phyloP scores from a whole-genome alignment of 768 basidiomycete genomes.

The Cantharellus anzutake region DNA sequence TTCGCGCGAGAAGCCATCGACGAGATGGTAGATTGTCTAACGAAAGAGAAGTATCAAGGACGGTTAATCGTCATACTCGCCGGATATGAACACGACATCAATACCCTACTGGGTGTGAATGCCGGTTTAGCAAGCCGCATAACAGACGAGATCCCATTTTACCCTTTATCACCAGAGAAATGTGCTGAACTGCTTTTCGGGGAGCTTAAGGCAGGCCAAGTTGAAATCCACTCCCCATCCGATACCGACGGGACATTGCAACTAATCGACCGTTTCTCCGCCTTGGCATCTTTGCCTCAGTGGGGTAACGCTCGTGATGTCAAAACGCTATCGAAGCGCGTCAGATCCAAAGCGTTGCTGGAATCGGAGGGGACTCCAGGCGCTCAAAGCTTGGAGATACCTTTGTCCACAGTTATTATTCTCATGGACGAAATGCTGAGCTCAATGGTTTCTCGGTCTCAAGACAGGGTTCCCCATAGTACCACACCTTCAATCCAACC shows the following conservation, averaged over 20 bases:
- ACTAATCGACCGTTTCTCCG: background rate
- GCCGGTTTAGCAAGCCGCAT: slow-evolving; percentile 49
- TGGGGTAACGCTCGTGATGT: slow-evolving; percentile 62
- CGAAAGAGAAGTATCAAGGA: slow-evolving; percentile 33
- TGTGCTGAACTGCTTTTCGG: slow-evolving; percentile 32
- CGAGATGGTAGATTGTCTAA: slow-evolving; percentile 45
- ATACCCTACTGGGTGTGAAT: slow-evolving; percentile 36
- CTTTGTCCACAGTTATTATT: slow-evolving; percentile 16
- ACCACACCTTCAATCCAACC: background rate
- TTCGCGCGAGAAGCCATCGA: slow-evolving; percentile 58
- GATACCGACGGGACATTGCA: slow-evolving; percentile 24
- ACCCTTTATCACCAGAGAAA: slow-evolving; percentile 27
- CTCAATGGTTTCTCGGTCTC: background rate
- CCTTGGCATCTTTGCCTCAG: slow-evolving; percentile 27
- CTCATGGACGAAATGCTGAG: slow-evolving; percentile 11
- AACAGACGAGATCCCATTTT: slow-evolving; percentile 37
- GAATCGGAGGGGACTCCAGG: slow-evolving; percentile 7
- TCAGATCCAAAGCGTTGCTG: slow-evolving; percentile 25
- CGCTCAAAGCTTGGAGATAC: slow-evolving; percentile 11
- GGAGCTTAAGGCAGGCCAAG: slow-evolving; percentile 25
- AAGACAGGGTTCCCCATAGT: background rate
- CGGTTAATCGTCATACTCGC: slow-evolving; percentile 51
- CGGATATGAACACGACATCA: slow-evolving; percentile 52
- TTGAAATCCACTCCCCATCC: slow-evolving; percentile 14
- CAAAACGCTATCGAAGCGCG: slow-evolving; percentile 30